Conservation (phyloP, 1,284 basidiomycete genomes). For the Ceratorhiza oryzae-sativae region DNA sequence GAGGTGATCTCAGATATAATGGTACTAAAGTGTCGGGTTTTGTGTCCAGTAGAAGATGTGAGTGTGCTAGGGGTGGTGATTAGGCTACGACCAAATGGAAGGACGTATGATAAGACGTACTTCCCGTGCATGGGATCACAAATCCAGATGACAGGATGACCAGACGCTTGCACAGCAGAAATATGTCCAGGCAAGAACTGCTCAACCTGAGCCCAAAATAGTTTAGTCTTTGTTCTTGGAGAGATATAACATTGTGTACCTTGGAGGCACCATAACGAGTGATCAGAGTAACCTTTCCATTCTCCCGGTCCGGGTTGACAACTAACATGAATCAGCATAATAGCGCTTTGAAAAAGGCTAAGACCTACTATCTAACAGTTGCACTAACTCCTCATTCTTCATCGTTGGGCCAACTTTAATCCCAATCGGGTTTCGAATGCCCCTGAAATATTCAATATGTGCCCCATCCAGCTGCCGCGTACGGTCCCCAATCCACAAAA, state of each 20-base stretch:
- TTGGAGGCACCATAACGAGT: conserved; percentile 92
- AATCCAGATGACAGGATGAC: conserved; percentile 90
- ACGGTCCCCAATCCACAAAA: conserved; percentile 96
- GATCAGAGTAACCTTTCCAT: conserved; percentile 88
- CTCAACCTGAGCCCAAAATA: conserved; percentile 63
- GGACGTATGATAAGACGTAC: conserved; percentile 55
- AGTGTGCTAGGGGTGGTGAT: conserved; percentile 65
- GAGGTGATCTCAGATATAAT: conserved; percentile 88
- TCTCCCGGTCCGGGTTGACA: conserved; percentile 84
- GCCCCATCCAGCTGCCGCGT: conserved; percentile 93
- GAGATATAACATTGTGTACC: conserved; percentile 53
- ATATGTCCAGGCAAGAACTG: conserved; percentile 83
- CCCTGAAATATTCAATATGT: conserved; percentile 94
- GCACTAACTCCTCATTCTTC: conserved; percentile 79
- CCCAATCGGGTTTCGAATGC: conserved; percentile 95
- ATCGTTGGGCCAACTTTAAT: conserved; percentile 95
- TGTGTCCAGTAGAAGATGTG: conserved; percentile 76
- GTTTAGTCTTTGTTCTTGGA: not conserved
- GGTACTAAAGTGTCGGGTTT: conserved; percentile 90
- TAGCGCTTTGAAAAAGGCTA: not conserved
- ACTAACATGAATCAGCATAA: conserved; percentile 56
- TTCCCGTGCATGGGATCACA: conserved; percentile 99
- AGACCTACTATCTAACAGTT: conserved; percentile 75
- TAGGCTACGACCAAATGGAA: not conserved
- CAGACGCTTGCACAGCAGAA: conserved; percentile 77